Percentiles rank a stretch among this genome's conserved stretches.
Evolutionary conservation across 257 asterid genomes (phyloP).

Genomic region (Schizonepeta tenuifolia): DNA sequence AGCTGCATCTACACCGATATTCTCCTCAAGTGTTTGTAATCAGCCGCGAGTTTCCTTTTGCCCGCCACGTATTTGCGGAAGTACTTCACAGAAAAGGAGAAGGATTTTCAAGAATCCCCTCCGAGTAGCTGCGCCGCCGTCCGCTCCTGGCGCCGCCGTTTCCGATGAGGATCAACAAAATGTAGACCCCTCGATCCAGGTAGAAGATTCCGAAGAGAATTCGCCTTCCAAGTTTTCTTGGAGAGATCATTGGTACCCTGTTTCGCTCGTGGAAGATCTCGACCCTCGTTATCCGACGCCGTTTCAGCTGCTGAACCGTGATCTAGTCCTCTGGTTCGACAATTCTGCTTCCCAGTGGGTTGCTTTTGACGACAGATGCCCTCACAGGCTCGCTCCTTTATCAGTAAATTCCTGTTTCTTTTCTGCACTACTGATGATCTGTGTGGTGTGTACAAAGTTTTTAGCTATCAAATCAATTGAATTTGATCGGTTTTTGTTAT

Average conservation of each 20-base stretch:
- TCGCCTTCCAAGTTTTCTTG: constrained; percentile 72
- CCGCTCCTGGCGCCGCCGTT: constrained; percentile 46
- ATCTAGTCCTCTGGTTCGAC: constrained; percentile 95
- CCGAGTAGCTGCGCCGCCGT: constrained; percentile 68
- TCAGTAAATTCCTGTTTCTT: constrained; percentile 51
- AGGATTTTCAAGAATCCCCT: constrained; percentile 37
- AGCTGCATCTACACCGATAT: constrained; percentile 40
- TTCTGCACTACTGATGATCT: neutral
- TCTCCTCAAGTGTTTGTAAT: constrained; percentile 29
- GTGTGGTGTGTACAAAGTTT: no score
- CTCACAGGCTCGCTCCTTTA: constrained; percentile 97
- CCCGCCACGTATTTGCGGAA: constrained; percentile 24
- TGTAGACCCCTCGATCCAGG: constrained; percentile 34
- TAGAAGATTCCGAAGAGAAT: constrained; percentile 50
- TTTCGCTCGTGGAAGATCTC: constrained; percentile 89
- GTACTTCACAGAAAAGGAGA: constrained; percentile 32
- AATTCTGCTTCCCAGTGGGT: constrained; percentile 75
- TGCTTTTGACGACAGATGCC: constrained; percentile 95
- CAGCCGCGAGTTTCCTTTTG: constrained; percentile 26
- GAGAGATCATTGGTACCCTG: constrained; percentile 99
- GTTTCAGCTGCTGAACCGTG: constrained; percentile 91
- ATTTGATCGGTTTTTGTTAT: neutral
- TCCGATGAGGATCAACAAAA: constrained; percentile 45
- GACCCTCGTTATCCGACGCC: constrained; percentile 84
- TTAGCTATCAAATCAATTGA: neutral